Evolutionary conservation across 1,139 yeast genomes (phyloP).

Genomic region (Diutina catenulata): DNA sequence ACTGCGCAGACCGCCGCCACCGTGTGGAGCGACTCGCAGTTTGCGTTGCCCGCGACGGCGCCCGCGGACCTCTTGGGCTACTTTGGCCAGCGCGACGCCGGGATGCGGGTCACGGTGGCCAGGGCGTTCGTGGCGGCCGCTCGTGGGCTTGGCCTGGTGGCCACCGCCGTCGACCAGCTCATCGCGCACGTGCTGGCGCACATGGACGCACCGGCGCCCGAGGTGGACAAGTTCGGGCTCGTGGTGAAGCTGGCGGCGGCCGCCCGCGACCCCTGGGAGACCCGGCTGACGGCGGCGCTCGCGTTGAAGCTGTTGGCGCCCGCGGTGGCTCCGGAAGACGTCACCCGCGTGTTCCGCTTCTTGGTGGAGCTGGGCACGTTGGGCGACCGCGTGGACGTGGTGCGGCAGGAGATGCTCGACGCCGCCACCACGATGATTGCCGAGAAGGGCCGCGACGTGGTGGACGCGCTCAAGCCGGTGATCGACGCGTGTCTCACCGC

Average conservation of each 20-base stretch:
- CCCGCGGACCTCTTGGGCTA: conserved; percentile 37
- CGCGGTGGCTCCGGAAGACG: conserved; percentile 22
- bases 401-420: conserved; percentile 73
- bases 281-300: conserved; percentile 70
- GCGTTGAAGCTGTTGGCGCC: conserved; percentile 50
- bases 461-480: conserved; percentile 64
- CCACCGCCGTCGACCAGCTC: conserved; percentile 23
- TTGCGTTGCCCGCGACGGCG: conserved; percentile 26
- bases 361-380: conserved; percentile 51
- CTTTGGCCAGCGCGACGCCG: conserved; percentile 45
- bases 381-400: conserved; percentile 63
- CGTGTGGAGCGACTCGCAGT: conserved; percentile 74
- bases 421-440: conserved; percentile 75
- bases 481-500: conserved; percentile 53
- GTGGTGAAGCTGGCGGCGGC: conserved; percentile 49
- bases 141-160: conserved; percentile 19
- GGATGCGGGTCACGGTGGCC: conserved; percentile 58
- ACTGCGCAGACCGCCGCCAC: conserved; percentile 61
- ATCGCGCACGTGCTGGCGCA: conserved; percentile 45
- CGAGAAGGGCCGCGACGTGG: conserved; percentile 47
- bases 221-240: conserved; percentile 69
- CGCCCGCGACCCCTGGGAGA: conserved; percentile 72
- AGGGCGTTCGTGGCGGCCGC: conserved; percentile 34
- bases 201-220: conserved; percentile 67
- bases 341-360: conserved; percentile 44